These are phyloP conservation scores for Fusarium nanum DNA, from an alignment of 2,329 filamentous ascomycete species.

Conservation along the genomic window DNA sequence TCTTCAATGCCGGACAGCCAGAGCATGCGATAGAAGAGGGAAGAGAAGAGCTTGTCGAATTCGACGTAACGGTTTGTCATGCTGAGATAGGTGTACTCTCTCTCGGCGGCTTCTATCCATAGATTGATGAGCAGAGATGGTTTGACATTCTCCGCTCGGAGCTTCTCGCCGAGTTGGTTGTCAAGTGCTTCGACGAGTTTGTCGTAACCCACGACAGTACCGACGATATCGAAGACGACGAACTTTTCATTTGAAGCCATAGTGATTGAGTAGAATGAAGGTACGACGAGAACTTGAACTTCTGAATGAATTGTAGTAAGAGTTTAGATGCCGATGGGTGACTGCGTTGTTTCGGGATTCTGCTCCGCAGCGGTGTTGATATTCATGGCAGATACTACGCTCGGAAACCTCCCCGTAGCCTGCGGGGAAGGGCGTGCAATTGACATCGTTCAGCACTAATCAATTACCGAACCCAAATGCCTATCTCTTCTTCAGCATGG, in stretches of 20 bases:
- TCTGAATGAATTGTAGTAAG: neutral
- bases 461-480: neutral
- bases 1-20: slow-evolving; percentile 57
- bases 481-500: neutral
- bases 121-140: slow-evolving; percentile 58
- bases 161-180: slow-evolving; percentile 54
- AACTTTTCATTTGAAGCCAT: neutral
- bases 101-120: slow-evolving; percentile 61
- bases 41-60: slow-evolving; percentile 57
- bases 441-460: neutral
- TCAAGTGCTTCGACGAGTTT: slow-evolving; percentile 52
- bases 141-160: slow-evolving; percentile 54
- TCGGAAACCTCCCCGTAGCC: neutral
- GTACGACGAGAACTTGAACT: neutral
- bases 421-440: neutral
- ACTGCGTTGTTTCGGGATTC: neutral
- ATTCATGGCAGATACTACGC: neutral
- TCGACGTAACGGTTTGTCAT: slow-evolving; percentile 57
- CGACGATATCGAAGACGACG: slow-evolving; percentile 38
- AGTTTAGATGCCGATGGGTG: neutral
- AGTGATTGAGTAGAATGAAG: accelerated
- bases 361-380: neutral
- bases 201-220: slow-evolving; percentile 30
- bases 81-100: slow-evolving; percentile 62
- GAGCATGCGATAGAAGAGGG: slow-evolving; percentile 62